Evolutionary conservation across 352 stramenopile species (phyloP).

Genomic region (Phytopythium helicoides): DNA sequence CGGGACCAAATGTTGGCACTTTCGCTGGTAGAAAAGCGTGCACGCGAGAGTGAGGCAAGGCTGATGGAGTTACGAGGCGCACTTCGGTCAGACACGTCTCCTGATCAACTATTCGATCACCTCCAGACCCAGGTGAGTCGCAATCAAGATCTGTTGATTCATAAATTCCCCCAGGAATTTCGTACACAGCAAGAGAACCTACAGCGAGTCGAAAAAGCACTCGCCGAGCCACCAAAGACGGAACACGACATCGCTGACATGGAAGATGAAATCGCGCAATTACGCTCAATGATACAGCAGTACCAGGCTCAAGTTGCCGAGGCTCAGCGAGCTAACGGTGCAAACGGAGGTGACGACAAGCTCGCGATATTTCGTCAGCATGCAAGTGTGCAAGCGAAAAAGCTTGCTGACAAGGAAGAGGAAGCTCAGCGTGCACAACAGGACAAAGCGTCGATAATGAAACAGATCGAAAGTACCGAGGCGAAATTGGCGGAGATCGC

Average conservation of each 20-base stretch:
- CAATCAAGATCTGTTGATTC: conserved; percentile 63
- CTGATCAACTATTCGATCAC: conserved; percentile 88
- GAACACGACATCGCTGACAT: conserved; percentile 88
- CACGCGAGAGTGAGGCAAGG: conserved; percentile 66
- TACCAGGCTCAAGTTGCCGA: conserved; percentile 77
- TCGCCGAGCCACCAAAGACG: conserved; percentile 78
- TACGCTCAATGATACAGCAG: conserved; percentile 60
- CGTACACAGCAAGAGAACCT: conserved; percentile 71
- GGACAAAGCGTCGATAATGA: conserved; percentile 54
- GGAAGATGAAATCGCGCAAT: conserved; percentile 72
- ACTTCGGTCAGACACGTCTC: conserved; percentile 68
- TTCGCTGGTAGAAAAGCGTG: conserved; percentile 79
- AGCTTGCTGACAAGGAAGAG: conserved; percentile 87
- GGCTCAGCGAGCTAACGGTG: conserved; percentile 37
- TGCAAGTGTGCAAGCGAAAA: conserved; percentile 83
- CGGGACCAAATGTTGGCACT: conserved; percentile 87
- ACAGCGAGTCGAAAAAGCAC: conserved; percentile 62
- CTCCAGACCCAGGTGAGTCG: conserved; percentile 74
- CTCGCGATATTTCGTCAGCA: conserved; percentile 91
- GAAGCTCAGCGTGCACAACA: conserved; percentile 71
- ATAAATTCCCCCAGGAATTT: conserved; percentile 80
- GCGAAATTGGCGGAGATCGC: conserved; percentile 55
- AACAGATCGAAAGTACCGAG: conserved; percentile 77
- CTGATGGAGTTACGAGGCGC: conserved; percentile 73
- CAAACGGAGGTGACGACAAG: conserved; percentile 79